Evolutionary conservation across 805 yeast species (phyloP).

Genomic region (Danielozyma ontarioensis): DNA sequence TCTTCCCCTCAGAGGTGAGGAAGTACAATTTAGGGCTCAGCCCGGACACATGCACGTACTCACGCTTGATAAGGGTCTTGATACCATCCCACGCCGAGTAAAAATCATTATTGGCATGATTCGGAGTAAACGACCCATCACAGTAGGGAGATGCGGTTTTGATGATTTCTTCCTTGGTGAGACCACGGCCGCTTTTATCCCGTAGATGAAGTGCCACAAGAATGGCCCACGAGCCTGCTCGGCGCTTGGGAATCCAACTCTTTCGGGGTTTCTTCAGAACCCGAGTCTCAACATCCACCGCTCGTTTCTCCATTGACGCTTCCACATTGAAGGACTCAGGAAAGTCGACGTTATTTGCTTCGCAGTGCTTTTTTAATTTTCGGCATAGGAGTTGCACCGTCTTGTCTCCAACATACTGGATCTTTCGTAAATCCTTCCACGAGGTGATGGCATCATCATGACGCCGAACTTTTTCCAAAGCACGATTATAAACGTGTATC

Average conservation of each 20-base stretch:
- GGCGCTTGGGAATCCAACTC: conserved; percentile 60
- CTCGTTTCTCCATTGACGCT: conserved; percentile 4
- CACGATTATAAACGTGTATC: conserved; percentile 50
- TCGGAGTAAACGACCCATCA: conserved; percentile 52
- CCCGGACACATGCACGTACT: conserved; percentile 51
- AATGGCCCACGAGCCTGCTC: conserved; percentile 86
- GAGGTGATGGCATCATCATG: conserved; percentile 42
- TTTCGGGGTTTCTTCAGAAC: conserved; percentile 15
- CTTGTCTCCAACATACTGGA: conserved; percentile 71
- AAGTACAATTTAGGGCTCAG: conserved; percentile 52
- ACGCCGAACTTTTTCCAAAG: conserved; percentile 46
- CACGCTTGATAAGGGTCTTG: conserved; percentile 57
- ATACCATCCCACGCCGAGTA: conserved; percentile 75
- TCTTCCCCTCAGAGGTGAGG: conserved; percentile 66
- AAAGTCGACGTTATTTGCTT: conserved; percentile 39
- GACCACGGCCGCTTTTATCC: conserved; percentile 49
- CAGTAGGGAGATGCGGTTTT: conserved; percentile 50
- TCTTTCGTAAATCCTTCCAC: conserved; percentile 53
- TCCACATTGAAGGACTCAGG: conserved; percentile 35
- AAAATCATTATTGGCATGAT: conserved; percentile 56
- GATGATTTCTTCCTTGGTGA: conserved; percentile 57
- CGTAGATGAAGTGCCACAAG: conserved; percentile 50
- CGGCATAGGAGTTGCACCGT: conserved; percentile 48
- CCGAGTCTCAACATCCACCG: conserved; percentile 1
- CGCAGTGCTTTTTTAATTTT: conserved; percentile 50